phyloP scores from a whole-genome alignment of 192 early-diverging fungal species.

The Backusella tuberculispora region DNA sequence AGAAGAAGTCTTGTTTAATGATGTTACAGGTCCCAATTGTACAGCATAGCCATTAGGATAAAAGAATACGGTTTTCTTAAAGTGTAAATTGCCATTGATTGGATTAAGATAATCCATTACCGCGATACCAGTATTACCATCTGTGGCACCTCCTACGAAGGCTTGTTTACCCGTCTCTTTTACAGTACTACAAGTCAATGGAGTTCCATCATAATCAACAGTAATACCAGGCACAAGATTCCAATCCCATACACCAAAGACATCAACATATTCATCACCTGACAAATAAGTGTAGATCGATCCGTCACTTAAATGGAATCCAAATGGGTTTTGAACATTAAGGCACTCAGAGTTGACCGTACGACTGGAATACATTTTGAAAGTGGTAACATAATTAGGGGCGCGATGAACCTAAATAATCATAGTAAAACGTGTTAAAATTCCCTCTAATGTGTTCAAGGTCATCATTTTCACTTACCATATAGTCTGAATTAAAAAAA shows the following conservation, averaged over 20 bases:
- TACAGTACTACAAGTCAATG: constrained; percentile 22
- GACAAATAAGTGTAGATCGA: constrained; percentile 33
- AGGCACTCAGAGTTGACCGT: constrained; percentile 34
- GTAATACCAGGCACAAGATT: constrained; percentile 36
- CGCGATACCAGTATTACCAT: constrained; percentile 34
- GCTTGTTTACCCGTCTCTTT: constrained; percentile 13
- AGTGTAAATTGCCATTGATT: constrained; percentile 9
- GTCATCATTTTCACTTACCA: not conserved
- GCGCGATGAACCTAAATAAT: constrained; percentile 30
- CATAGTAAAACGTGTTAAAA: not conserved
- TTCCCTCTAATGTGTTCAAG: not conserved
- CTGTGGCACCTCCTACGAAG: constrained; percentile 36
- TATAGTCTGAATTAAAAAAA: constrained; percentile 28
- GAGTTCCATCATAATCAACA: constrained; percentile 25
- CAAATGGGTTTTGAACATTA: constrained; percentile 32
- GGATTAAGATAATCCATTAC: constrained; percentile 33
- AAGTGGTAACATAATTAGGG: constrained; percentile 21
- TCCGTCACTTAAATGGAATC: constrained; percentile 40
- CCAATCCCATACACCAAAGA: constrained; percentile 37
- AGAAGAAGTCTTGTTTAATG: not conserved
- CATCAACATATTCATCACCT: constrained; percentile 40
- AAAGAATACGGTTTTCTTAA: constrained; percentile 33
- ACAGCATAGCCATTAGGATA: constrained; percentile 33
- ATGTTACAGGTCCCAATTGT: constrained; percentile 5
- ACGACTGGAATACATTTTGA: constrained; percentile 41